Conservation (phyloP, 345 rosid species). For the Rubroshorea leprosula region DNA sequence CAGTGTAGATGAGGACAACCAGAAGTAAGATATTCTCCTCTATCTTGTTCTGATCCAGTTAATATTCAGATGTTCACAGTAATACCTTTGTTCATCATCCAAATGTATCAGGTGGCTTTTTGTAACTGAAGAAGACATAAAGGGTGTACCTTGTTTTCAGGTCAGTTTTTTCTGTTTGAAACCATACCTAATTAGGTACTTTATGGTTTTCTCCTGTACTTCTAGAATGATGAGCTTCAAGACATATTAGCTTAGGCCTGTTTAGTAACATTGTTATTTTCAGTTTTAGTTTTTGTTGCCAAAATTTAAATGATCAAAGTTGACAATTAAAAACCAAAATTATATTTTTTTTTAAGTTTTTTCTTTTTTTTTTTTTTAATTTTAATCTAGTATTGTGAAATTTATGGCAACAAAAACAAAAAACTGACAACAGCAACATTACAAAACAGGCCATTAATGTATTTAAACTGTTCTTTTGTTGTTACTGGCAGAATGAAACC, state of each 20-base stretch:
- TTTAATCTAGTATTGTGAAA: too few species aligned
- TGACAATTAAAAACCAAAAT: too few species aligned
- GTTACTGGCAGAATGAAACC: slow-evolving; percentile 70
- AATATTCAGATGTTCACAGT: slow-evolving; percentile 8
- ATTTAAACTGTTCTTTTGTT: slow-evolving; percentile 17
- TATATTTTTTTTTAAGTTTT: too few species aligned
- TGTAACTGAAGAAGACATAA: slow-evolving; percentile 88
- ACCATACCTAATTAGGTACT: slow-evolving; percentile 2
- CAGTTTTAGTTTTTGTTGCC: too few species aligned
- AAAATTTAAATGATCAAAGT: too few species aligned
- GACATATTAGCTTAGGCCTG: slow-evolving; percentile 14
- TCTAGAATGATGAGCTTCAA: slow-evolving; percentile 11
- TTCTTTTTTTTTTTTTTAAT: too few species aligned
- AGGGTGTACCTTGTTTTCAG: slow-evolving; percentile 68
- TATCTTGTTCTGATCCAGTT: slow-evolving; percentile 3
- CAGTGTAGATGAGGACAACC: slow-evolving; percentile 78
- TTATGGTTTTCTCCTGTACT: neutral
- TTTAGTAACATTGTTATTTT: too few species aligned
- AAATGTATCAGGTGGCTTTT: slow-evolving; percentile 75
- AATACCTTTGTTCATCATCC: slow-evolving; percentile 15
- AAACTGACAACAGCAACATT: too few species aligned
- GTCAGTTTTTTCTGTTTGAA: slow-evolving; percentile 26
- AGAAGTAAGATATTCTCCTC: slow-evolving; percentile 41
- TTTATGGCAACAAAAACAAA: too few species aligned
- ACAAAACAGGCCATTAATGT: too few species aligned